phyloP scores from a whole-genome alignment of 495 filamentous ascomycete genomes.

The Penicillium samsonianum region DNA sequence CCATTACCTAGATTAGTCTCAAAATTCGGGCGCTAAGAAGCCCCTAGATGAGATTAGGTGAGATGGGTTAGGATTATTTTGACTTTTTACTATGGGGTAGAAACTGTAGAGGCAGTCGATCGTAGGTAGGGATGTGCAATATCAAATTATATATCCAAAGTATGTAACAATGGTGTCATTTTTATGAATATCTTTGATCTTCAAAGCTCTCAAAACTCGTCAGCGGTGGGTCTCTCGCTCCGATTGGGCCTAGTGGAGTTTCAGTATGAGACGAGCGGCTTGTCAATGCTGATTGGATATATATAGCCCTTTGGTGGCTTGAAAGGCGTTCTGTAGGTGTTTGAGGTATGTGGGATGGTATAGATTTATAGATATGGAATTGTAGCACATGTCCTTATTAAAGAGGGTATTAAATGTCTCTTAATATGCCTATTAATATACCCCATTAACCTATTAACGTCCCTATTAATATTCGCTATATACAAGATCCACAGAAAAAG shows the following conservation, averaged over 20 bases:
- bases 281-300: slow-evolving; percentile 13
- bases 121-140: too few relatives aligned
- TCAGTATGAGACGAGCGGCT: slow-evolving; percentile 28
- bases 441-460: too few relatives aligned
- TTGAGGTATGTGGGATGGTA: not conserved
- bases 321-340: not conserved
- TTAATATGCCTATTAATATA: too few relatives aligned
- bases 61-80: not conserved
- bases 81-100: not conserved
- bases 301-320: not conserved
- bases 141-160: too few relatives aligned
- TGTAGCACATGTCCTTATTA: too few relatives aligned
- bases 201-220: slow-evolving; percentile 16
- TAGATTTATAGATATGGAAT: too few relatives aligned
- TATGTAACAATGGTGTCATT: too few relatives aligned
- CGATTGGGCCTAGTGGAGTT: slow-evolving; percentile 24
- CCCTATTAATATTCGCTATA: slow-evolving; percentile 3
- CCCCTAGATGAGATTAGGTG: not conserved
- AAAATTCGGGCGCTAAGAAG: slow-evolving; percentile 4
- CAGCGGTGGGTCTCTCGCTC: slow-evolving; percentile 20
- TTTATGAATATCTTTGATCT: not conserved
- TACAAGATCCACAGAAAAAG: not conserved
- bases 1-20: not conserved
- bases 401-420: too few relatives aligned
- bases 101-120: not conserved